phyloP scores from a whole-genome alignment of 768 basidiomycete genomes.

The Pleurotus cornucopiae region DNA sequence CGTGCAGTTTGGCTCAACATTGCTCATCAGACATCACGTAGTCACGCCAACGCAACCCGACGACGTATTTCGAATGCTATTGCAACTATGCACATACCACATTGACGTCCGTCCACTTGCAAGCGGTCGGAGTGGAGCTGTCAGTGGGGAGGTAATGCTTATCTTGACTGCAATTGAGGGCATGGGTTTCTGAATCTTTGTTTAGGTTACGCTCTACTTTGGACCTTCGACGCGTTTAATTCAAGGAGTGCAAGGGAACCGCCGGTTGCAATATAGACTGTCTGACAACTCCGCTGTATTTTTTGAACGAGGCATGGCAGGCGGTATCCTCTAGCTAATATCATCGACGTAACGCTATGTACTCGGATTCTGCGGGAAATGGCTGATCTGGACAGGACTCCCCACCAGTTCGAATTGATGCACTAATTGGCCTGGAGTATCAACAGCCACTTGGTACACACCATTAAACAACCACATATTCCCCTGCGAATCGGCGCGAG shows the following conservation, averaged over 20 bases:
- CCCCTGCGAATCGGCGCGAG: slow-evolving; percentile 42
- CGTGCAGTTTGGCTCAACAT: slow-evolving; percentile 44
- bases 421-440: slow-evolving; percentile 34
- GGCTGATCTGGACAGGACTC: slow-evolving; percentile 30
- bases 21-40: slow-evolving; percentile 65
- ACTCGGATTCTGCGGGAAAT: slow-evolving; percentile 29
- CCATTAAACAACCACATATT: slow-evolving; percentile 43
- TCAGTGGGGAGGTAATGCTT: slow-evolving; percentile 66
- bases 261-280: slow-evolving; percentile 67
- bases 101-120: slow-evolving; percentile 67
- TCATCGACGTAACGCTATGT: background rate
- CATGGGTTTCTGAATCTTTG: background rate
- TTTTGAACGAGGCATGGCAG: slow-evolving; percentile 71
- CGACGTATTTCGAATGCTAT: slow-evolving; percentile 51
- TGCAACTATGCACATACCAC: slow-evolving; percentile 65
- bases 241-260: slow-evolving; percentile 35
- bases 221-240: slow-evolving; percentile 36
- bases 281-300: slow-evolving; percentile 62
- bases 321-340: slow-evolving; percentile 46
- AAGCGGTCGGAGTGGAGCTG: slow-evolving; percentile 72
- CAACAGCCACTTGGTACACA: slow-evolving; percentile 36
- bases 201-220: slow-evolving; percentile 58
- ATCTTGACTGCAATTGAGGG: background rate
- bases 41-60: slow-evolving; percentile 54
- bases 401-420: slow-evolving; percentile 42